These are phyloP conservation scores for Silybum marianum DNA, from an alignment of 129 eudicot species.

Conservation along the genomic window DNA sequence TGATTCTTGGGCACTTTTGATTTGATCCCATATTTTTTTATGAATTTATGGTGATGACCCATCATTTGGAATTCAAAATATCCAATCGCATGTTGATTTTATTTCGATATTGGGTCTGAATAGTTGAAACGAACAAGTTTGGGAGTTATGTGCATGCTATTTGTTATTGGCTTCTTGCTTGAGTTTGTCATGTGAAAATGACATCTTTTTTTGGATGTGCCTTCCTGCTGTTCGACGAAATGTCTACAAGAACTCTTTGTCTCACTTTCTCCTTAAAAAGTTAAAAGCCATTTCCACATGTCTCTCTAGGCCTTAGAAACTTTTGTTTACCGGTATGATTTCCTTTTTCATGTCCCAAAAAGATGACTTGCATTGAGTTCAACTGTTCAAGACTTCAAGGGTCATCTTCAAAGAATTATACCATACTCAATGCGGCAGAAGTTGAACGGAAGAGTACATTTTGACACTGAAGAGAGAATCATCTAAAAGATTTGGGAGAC, in stretches of 20 bases:
- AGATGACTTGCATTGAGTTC: background rate
- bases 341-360: background rate
- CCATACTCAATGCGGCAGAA: background rate
- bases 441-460: background rate
- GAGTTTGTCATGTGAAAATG: background rate
- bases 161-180: constrained; percentile 1
- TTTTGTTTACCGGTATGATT: background rate
- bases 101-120: background rate
- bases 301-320: background rate
- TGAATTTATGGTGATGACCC: background rate
- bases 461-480: background rate
- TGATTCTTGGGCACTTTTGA: background rate
- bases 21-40: background rate
- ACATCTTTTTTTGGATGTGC: background rate
- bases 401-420: background rate
- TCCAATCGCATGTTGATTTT: background rate
- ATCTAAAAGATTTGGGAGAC: background rate
- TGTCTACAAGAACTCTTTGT: constrained; percentile 19
- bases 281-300: background rate
- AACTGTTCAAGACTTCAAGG: background rate
- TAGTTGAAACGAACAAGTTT: background rate
- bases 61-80: background rate
- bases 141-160: background rate
- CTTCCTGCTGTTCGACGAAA: constrained; percentile 15
- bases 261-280: background rate